phyloP scores from a whole-genome alignment of 2,329 filamentous ascomycete species.

The Aspergillus fructus region DNA sequence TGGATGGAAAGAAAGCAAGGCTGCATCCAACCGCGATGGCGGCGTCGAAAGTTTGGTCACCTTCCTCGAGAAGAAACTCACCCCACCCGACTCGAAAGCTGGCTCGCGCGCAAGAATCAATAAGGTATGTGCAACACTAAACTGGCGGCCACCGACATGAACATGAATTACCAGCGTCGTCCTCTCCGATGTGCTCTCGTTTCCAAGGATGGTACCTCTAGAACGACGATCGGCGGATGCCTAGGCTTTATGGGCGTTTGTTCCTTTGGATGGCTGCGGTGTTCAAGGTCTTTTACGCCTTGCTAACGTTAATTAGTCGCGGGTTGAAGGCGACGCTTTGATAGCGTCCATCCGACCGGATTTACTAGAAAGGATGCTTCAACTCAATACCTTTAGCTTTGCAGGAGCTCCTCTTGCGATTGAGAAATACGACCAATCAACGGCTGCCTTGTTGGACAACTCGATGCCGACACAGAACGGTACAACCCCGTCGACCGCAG shows the following conservation, averaged over 20 bases:
- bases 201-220: constrained; percentile 42
- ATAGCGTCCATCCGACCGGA: constrained; percentile 66
- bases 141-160: constrained; percentile 43
- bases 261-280: constrained; percentile 39
- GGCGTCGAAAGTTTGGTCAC: constrained; percentile 64
- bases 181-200: constrained; percentile 41
- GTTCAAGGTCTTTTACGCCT: constrained; percentile 51
- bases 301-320: constrained; percentile 72
- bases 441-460: constrained; percentile 22
- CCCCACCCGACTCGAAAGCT: constrained; percentile 49
- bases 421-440: constrained; percentile 46
- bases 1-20: constrained; percentile 69
- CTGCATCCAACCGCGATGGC: constrained; percentile 64
- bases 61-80: constrained; percentile 71
- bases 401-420: constrained; percentile 62
- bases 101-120: constrained; percentile 63
- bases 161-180: constrained; percentile 36
- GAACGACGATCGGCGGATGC: constrained; percentile 43
- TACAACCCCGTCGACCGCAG: constrained; percentile 50
- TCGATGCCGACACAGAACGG: constrained; percentile 27
- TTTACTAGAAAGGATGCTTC: constrained; percentile 63
- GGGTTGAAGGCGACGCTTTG: constrained; percentile 66
- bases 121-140: constrained; percentile 68
- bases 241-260: constrained; percentile 29
- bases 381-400: constrained; percentile 68